phyloP scores from a whole-genome alignment of 257 asterid species.

The Solanum peruvianum region DNA sequence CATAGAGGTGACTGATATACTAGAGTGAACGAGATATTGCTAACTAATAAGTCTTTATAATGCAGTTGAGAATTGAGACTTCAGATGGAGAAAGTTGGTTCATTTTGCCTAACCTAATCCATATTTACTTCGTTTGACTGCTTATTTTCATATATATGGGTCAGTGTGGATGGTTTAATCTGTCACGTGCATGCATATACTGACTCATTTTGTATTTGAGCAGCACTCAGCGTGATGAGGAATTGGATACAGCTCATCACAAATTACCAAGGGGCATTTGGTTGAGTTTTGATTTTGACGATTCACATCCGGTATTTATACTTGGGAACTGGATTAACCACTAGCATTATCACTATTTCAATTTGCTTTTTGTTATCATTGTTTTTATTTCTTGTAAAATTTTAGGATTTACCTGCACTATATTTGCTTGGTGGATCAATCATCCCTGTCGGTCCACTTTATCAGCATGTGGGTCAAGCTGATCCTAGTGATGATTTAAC shows the following conservation, averaged over 20 bases:
- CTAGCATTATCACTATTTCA: background rate
- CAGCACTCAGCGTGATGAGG: conserved; percentile 59
- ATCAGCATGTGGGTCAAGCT: conserved; percentile 77
- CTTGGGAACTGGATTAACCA: background rate
- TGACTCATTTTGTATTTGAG: conserved; percentile 6
- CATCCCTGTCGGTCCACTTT: conserved; percentile 50
- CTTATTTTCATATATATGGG: background rate
- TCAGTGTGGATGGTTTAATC: background rate
- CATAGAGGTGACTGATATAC: background rate
- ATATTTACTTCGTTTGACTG: background rate
- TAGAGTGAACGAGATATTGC: background rate
- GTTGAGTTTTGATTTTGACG: conserved; percentile 83
- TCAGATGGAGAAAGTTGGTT: background rate
- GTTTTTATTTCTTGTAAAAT: background rate
- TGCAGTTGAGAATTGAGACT: background rate
- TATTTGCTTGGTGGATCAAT: conserved; percentile 91
- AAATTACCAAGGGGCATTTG: conserved; percentile 79
- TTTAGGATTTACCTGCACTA: conserved; percentile 79
- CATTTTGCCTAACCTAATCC: background rate
- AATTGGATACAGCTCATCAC: conserved; percentile 39
- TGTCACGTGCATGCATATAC: background rate
- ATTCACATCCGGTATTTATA: conserved; percentile 69
- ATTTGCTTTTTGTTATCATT: background rate
- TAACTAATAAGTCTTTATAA: background rate
- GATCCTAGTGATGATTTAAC: conserved; percentile 51